Conservation (phyloP, 2,329 filamentous ascomycete species). For the Macrophomina phaseolina region DNA sequence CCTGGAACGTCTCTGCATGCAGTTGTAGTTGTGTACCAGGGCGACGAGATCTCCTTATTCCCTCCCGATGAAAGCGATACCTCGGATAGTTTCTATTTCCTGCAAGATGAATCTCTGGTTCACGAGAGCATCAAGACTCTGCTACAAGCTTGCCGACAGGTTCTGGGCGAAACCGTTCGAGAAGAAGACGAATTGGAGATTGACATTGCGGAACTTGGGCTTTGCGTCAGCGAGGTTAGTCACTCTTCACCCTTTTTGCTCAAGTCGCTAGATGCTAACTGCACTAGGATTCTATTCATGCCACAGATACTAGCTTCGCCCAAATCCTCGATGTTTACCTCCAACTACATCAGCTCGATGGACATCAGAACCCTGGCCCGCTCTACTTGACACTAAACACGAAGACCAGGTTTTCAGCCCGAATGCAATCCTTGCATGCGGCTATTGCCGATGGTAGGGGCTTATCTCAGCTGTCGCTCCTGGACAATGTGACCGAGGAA, state of each 20-base stretch:
- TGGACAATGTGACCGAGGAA: conserved; percentile 36
- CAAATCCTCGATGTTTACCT: conserved; percentile 66
- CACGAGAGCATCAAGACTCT: conserved; percentile 60
- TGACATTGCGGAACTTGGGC: conserved; percentile 59
- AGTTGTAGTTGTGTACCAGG: conserved; percentile 57
- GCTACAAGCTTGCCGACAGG: conserved; percentile 60
- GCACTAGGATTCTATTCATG: conserved; percentile 56
- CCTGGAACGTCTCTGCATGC: conserved; percentile 21
- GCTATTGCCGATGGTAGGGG: conserved; percentile 64
- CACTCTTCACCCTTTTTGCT: no score
- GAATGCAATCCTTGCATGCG: conserved; percentile 58
- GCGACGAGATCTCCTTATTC: conserved; percentile 63
- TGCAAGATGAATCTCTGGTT: conserved; percentile 62
- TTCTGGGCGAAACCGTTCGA: conserved; percentile 61
- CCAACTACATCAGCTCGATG: conserved; percentile 65
- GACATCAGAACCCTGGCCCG: conserved; percentile 56
- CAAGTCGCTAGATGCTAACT: conserved; percentile 35
- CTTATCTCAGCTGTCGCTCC: conserved; percentile 53
- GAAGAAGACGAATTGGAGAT: conserved; percentile 64
- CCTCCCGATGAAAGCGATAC: conserved; percentile 60
- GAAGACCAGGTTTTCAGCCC: conserved; percentile 59
- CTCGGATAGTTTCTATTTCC: conserved; percentile 62
- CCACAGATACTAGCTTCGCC: conserved; percentile 51
- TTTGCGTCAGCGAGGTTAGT: conserved; percentile 64
- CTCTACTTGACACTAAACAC: conserved; percentile 64